Evolutionary conservation across 2,329 filamentous ascomycete genomes (phyloP).

Genomic region (Tricladium varicosporioides): DNA sequence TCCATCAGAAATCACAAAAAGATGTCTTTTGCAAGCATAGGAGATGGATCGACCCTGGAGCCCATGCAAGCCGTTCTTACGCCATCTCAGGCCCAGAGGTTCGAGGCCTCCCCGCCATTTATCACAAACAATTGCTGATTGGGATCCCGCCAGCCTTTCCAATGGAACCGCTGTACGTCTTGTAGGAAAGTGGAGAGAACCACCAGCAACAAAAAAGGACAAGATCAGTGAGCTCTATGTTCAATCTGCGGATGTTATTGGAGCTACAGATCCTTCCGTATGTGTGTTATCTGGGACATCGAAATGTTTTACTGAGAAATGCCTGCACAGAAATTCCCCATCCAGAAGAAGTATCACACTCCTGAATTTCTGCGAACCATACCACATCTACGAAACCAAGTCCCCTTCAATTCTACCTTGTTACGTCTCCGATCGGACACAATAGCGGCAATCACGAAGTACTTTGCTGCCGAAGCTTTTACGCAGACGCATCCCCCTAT

Average conservation of each 20-base stretch:
- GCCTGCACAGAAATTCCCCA: constrained; percentile 69
- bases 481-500: constrained; percentile 88
- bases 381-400: constrained; percentile 81
- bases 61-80: constrained; percentile 59
- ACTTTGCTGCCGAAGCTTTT: constrained; percentile 70
- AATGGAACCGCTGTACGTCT: constrained; percentile 79
- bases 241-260: constrained; percentile 57
- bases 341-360: constrained; percentile 95
- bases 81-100: constrained; percentile 30
- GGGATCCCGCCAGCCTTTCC: constrained; percentile 58
- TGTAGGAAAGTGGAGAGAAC: constrained; percentile 73
- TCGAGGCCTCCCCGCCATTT: constrained; percentile 5
- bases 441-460: constrained; percentile 68
- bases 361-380: constrained; percentile 84
- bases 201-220: constrained; percentile 59
- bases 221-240: constrained; percentile 80
- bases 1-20: constrained; percentile 85
- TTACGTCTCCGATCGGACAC: constrained; percentile 80
- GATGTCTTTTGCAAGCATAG: constrained; percentile 77
- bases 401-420: constrained; percentile 76
- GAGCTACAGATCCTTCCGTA: constrained; percentile 77
- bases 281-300: constrained; percentile 35
- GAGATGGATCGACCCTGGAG: constrained; percentile 80
- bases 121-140: constrained; percentile 9
- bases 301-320: constrained; percentile 18